These are phyloP conservation scores for Lepidium aucheri DNA, from an alignment of 345 rosid genomes.

Conservation along the genomic window DNA sequence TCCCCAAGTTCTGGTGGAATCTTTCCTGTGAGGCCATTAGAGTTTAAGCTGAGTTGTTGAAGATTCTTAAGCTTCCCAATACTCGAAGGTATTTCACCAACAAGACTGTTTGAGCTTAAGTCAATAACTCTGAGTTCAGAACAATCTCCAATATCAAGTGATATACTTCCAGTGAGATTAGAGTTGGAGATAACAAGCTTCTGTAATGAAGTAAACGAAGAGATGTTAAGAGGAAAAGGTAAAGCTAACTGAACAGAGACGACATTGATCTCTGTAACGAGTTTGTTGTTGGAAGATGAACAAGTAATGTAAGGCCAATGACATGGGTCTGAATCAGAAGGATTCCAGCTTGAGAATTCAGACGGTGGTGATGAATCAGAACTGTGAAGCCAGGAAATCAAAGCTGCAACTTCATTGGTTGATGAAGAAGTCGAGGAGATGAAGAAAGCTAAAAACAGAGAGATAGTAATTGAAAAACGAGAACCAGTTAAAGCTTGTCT, in stretches of 20 bases:
- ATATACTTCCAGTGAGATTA: conserved; percentile 61
- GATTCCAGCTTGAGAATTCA: conserved; percentile 46
- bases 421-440: conserved; percentile 21
- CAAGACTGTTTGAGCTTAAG: conserved; percentile 62
- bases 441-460: conserved; percentile 21
- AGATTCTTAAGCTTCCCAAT: conserved; percentile 63
- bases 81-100: conserved; percentile 61
- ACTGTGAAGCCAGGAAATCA: conserved; percentile 52
- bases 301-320: conserved; percentile 58
- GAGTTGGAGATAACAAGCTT: conserved; percentile 48
- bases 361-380: conserved; percentile 31
- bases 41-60: conserved; percentile 55
- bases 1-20: conserved; percentile 64
- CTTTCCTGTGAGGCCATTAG: conserved; percentile 56
- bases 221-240: conserved; percentile 52
- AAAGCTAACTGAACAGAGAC: conserved; percentile 46
- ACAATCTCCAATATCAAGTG: conserved; percentile 47
- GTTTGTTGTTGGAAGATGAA: conserved; percentile 27
- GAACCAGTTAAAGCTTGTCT: conserved; percentile 34
- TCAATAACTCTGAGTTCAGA: conserved; percentile 33
- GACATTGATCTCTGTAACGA: conserved; percentile 51
- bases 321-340: conserved; percentile 58
- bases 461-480: conserved; percentile 8
- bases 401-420: conserved; percentile 36
- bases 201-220: conserved; percentile 43